A percentile compares a stretch with the other conserved stretches of the same genome.
phyloP scores from a whole-genome alignment of 352 stramenopile species.

The Phytophthora pinifolia region DNA sequence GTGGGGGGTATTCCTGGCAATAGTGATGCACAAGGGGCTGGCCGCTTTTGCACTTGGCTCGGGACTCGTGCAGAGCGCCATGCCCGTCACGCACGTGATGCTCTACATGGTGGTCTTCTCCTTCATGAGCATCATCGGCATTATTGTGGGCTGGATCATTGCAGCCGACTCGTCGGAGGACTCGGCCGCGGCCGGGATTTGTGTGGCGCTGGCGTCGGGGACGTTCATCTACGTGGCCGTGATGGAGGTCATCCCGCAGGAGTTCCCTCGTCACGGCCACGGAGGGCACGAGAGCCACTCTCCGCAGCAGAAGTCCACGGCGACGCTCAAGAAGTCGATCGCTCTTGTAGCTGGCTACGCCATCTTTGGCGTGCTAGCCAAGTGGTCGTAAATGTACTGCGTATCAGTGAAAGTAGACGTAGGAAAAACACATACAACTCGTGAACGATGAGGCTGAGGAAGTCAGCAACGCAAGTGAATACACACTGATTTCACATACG shows the following conservation, averaged over 20 bases:
- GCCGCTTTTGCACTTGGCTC: slow-evolving; percentile 72
- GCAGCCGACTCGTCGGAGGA: slow-evolving; percentile 61
- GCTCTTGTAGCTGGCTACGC: slow-evolving; percentile 67
- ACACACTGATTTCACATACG: slow-evolving; percentile 32
- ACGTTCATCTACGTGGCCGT: slow-evolving; percentile 88
- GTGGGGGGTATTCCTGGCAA: slow-evolving; percentile 78
- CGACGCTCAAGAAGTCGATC: slow-evolving; percentile 43
- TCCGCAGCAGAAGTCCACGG: slow-evolving; percentile 20
- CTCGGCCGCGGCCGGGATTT: slow-evolving; percentile 45
- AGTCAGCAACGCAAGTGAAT: slow-evolving; percentile 19
- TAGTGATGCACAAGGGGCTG: slow-evolving; percentile 80
- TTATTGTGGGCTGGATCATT: slow-evolving; percentile 61
- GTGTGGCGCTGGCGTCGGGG: slow-evolving; percentile 70
- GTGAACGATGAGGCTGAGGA: slow-evolving; percentile 4
- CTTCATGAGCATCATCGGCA: slow-evolving; percentile 66
- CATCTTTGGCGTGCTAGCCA: slow-evolving; percentile 76
- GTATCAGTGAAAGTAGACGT: background rate
- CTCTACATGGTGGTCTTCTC: slow-evolving; percentile 65
- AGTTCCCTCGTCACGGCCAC: slow-evolving; percentile 61
- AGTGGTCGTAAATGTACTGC: slow-evolving; percentile 54
- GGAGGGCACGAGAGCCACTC: slow-evolving; percentile 3
- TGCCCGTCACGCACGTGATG: slow-evolving; percentile 48
- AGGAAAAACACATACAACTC: background rate
- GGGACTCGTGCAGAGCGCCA: slow-evolving; percentile 62
- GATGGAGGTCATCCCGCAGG: slow-evolving; percentile 85